phyloP scores from a whole-genome alignment of 2,329 filamentous ascomycete genomes.

The Colletotrichum cordylinicola region DNA sequence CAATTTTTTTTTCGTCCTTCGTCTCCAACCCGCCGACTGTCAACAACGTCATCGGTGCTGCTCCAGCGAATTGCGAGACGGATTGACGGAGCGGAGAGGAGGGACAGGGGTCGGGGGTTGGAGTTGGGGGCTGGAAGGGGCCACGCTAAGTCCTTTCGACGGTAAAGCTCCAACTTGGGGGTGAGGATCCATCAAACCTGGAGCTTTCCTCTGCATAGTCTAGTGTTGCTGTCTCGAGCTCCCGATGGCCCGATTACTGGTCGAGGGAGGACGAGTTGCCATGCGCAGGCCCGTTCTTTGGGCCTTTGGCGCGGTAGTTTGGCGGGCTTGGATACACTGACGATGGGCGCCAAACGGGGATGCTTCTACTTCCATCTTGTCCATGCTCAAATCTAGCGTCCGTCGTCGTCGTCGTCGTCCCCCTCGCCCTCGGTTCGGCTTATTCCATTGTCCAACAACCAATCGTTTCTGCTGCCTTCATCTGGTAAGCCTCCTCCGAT shows the following conservation, averaged over 20 bases:
- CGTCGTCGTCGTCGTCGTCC: not conserved
- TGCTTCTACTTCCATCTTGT: not conserved
- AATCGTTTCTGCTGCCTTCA: not conserved
- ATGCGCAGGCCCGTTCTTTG: conserved; percentile 1
- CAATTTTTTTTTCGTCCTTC: not conserved
- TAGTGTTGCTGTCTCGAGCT: not conserved
- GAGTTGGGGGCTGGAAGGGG: not conserved
- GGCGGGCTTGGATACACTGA: not conserved
- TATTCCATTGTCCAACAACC: not conserved
- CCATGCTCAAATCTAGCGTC: not conserved
- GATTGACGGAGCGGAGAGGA: not conserved
- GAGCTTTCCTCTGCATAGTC: not conserved
- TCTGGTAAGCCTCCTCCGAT: conserved; percentile 5
- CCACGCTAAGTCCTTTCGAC: not conserved
- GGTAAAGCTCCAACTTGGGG: not conserved
- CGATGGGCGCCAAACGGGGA: not conserved
- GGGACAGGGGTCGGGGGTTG: not conserved
- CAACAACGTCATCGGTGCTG: conserved; percentile 1
- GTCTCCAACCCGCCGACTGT: not conserved
- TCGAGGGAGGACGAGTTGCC: not conserved
- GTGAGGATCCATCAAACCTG: not conserved
- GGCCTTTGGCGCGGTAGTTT: not conserved
- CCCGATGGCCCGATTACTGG: conserved; percentile 12
- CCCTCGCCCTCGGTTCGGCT: not conserved
- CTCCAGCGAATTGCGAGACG: not conserved